These are phyloP conservation scores for Phytophthora boehmeriae DNA, from an alignment of 352 stramenopile species.

Conservation along the genomic window DNA sequence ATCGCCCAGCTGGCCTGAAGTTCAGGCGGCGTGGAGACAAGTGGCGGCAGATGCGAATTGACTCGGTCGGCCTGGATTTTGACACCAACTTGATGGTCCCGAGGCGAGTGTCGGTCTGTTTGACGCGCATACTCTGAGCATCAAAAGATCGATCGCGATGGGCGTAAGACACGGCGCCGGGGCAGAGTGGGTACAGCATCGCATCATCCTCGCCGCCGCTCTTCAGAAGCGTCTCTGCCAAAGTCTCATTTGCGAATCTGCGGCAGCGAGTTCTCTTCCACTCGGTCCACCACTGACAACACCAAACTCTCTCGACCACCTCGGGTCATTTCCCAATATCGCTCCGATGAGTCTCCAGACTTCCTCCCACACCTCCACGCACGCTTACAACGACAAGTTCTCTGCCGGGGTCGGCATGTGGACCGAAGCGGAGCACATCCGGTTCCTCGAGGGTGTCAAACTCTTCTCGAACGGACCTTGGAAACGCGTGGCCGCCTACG, in stretches of 20 bases:
- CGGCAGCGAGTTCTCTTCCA: conserved; percentile 21
- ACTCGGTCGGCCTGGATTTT: neutral
- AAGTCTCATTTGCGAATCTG: conserved; percentile 42
- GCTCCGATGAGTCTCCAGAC: conserved; percentile 28
- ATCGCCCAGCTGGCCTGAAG: neutral
- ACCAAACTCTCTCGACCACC: conserved; percentile 7
- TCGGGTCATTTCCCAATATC: neutral
- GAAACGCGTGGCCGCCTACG: conserved; percentile 74
- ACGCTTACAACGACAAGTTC: conserved; percentile 24
- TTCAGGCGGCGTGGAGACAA: too few relatives aligned
- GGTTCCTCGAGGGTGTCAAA: conserved; percentile 78
- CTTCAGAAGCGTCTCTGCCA: conserved; percentile 36
- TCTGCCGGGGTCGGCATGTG: conserved; percentile 52
- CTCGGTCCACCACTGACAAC: conserved; percentile 3
- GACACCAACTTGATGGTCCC: neutral
- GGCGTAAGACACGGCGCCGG: conserved; percentile 24
- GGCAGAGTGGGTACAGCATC: conserved; percentile 30
- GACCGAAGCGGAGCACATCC: conserved; percentile 73
- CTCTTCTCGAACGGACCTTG: conserved; percentile 74
- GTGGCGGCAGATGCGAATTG: neutral
- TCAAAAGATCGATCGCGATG: conserved; percentile 27
- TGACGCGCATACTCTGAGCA: conserved; percentile 21
- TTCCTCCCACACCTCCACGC: conserved; percentile 3
- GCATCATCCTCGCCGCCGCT: conserved; percentile 6
- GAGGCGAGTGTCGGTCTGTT: neutral